A percentile compares a stretch with the other conserved stretches of the same genome.
Evolutionary conservation across 371 early-diverging fungal species (phyloP).

Genomic region (Apophysomyces elegans): DNA sequence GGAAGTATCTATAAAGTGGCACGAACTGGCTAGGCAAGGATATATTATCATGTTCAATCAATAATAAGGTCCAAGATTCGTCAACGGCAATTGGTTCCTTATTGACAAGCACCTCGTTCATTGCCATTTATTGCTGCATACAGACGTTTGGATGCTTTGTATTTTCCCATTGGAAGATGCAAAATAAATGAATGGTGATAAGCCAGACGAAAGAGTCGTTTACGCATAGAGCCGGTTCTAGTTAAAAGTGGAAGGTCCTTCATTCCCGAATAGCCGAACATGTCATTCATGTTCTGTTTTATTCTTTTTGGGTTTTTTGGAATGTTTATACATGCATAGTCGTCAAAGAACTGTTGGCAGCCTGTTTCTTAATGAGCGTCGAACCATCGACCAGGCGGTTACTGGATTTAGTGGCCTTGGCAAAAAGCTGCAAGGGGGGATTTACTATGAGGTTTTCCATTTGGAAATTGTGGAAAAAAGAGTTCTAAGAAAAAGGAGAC

Average conservation of each 20-base stretch:
- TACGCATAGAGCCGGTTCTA: not conserved
- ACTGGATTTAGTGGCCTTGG: constrained; percentile 3
- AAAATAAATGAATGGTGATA: not conserved
- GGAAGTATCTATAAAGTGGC: too few relatives aligned
- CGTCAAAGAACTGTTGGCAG: not conserved
- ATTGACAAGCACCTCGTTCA: too few relatives aligned
- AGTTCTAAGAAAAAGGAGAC: not conserved
- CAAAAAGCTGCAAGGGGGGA: not conserved
- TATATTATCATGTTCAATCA: too few relatives aligned
- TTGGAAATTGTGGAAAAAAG: not conserved
- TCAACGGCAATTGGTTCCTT: too few relatives aligned
- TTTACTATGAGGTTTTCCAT: not conserved
- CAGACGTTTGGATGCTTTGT: too few relatives aligned
- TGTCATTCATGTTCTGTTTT: not conserved
- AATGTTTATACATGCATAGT: constrained; percentile 2
- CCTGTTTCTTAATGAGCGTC: not conserved
- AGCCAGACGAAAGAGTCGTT: not conserved
- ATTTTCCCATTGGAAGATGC: not conserved
- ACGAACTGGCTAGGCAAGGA: too few relatives aligned
- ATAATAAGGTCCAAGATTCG: too few relatives aligned
- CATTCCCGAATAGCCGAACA: not conserved
- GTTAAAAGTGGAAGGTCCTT: too few relatives aligned
- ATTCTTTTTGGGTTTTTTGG: not conserved
- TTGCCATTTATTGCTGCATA: too few relatives aligned
- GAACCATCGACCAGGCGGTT: not conserved